A percentile compares a stretch with the other conserved stretches of the same genome.
phyloP scores from a whole-genome alignment of 495 filamentous ascomycete species.

The Umbilicaria muhlenbergii region DNA sequence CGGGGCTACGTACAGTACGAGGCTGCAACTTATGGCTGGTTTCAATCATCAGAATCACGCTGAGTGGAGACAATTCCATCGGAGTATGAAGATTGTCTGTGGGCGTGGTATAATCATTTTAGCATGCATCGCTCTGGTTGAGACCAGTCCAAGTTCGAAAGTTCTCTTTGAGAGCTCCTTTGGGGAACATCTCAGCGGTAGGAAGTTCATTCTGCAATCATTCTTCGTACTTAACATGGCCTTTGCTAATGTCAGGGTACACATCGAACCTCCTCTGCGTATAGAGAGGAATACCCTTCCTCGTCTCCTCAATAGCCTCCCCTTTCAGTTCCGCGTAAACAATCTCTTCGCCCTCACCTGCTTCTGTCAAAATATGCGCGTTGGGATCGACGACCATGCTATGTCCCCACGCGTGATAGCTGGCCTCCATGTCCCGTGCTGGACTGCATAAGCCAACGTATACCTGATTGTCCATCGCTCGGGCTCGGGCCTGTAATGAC shows the following conservation, averaged over 20 bases:
- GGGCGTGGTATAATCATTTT: too few relatives aligned
- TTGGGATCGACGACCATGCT: conserved; percentile 82
- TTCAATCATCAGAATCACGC: too few relatives aligned
- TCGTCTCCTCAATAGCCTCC: conserved; percentile 55
- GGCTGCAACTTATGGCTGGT: too few relatives aligned
- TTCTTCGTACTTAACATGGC: conserved; percentile 12
- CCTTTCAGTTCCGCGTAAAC: conserved; percentile 60
- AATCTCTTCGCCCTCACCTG: conserved; percentile 59
- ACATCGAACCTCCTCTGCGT: conserved; percentile 87
- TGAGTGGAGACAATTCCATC: too few relatives aligned
- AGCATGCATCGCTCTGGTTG: too few relatives aligned
- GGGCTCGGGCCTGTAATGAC: conserved; percentile 63
- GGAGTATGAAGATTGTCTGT: too few relatives aligned
- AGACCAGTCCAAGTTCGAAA: too few relatives aligned
- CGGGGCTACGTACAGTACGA: too few relatives aligned
- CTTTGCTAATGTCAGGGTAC: conserved; percentile 70
- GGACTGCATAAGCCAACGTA: conserved; percentile 91
- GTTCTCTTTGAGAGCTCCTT: too few relatives aligned
- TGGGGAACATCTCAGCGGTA: too few relatives aligned
- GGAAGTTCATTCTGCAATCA: neutral
- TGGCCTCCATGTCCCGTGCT: conserved; percentile 59
- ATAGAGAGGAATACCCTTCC: conserved; percentile 73
- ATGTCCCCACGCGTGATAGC: conserved; percentile 86
- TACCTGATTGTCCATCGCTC: conserved; percentile 87
- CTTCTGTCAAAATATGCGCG: conserved; percentile 58